phyloP scores from a whole-genome alignment of 2,329 filamentous ascomycete species.

The Epichloe sp. region DNA sequence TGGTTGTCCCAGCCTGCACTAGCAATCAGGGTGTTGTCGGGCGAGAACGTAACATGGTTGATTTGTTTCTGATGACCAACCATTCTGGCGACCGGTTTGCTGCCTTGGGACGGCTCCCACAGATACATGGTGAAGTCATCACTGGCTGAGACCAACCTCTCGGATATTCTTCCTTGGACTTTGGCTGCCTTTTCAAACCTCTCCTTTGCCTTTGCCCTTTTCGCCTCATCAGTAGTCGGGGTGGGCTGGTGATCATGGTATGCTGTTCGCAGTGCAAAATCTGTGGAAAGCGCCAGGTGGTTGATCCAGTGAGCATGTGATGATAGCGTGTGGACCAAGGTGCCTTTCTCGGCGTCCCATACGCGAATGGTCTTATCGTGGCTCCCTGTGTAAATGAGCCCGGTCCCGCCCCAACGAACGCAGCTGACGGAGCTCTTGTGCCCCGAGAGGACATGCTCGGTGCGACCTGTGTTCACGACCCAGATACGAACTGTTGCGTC shows the following conservation, averaged over 20 bases:
- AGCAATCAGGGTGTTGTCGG: constrained; percentile 76
- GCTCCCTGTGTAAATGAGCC: constrained; percentile 68
- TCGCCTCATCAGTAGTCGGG: constrained; percentile 56
- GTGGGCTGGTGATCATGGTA: constrained; percentile 72
- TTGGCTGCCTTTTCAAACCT: constrained; percentile 78
- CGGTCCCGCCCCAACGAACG: constrained; percentile 88
- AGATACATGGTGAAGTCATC: constrained; percentile 96
- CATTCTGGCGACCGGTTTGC: constrained; percentile 76
- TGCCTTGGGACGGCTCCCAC: constrained; percentile 70
- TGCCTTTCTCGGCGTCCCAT: constrained; percentile 73
- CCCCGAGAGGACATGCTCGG: constrained; percentile 72
- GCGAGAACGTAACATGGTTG: constrained; percentile 89
- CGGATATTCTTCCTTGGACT: constrained; percentile 61
- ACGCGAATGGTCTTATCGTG: constrained; percentile 89
- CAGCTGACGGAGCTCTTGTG: constrained; percentile 85
- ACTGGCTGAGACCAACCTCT: constrained; percentile 78
- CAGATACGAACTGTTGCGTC: constrained; percentile 81
- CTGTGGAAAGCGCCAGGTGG: constrained; percentile 83
- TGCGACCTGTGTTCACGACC: constrained; percentile 64
- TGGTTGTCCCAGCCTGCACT: constrained; percentile 89
- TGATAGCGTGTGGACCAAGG: constrained; percentile 63
- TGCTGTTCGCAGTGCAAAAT: constrained; percentile 73
- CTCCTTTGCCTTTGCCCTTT: constrained; percentile 60
- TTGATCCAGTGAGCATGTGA: constrained; percentile 93
- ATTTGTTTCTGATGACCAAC: constrained; percentile 95